Evolutionary conservation across 306 rosid species (phyloP).

Genomic region (Oemleria cerasiformis): DNA sequence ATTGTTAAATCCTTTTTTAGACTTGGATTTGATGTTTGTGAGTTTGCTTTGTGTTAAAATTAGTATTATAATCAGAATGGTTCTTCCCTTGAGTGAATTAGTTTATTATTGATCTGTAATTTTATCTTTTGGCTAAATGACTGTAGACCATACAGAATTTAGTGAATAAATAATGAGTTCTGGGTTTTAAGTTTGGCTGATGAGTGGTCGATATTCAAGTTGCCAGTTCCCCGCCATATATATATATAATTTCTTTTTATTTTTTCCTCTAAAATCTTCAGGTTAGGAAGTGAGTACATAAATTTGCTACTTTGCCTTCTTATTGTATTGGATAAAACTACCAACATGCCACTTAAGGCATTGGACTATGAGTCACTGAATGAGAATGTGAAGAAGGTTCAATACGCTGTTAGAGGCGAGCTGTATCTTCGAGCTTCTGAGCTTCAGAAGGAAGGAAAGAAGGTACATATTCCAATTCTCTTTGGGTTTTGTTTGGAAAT

Average conservation of each 20-base stretch:
- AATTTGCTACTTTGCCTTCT: constrained; percentile 22
- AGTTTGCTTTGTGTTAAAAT: not conserved
- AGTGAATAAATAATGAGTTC: not conserved
- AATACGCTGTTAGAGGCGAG: constrained; percentile 97
- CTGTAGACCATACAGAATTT: not conserved
- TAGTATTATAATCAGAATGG: constrained; percentile 1
- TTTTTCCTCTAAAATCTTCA: constrained; percentile 1
- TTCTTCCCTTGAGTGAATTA: not conserved
- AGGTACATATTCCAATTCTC: constrained; percentile 42
- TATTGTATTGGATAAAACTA: constrained; percentile 16
- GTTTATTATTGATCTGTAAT: not conserved
- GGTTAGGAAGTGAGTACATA: constrained; percentile 33
- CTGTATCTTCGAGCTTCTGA: constrained; percentile 91
- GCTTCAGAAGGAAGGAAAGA: constrained; percentile 96
- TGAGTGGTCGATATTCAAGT: not conserved
- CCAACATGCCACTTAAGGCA: constrained; percentile 80
- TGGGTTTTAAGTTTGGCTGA: not conserved
- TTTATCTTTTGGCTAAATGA: constrained; percentile 4
- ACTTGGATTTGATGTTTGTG: constrained; percentile 7
- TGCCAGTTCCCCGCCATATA: not conserved
- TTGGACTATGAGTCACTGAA: constrained; percentile 70
- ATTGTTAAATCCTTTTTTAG: constrained; percentile 4
- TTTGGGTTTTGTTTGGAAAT: constrained; percentile 3
- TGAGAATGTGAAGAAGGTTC: constrained; percentile 89
- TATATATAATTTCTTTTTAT: too few relatives aligned